Percentiles rank a stretch among this genome's conserved stretches.
Evolutionary conservation across 495 filamentous ascomycete species (phyloP).

Genomic region (Cairneyella variabilis): DNA sequence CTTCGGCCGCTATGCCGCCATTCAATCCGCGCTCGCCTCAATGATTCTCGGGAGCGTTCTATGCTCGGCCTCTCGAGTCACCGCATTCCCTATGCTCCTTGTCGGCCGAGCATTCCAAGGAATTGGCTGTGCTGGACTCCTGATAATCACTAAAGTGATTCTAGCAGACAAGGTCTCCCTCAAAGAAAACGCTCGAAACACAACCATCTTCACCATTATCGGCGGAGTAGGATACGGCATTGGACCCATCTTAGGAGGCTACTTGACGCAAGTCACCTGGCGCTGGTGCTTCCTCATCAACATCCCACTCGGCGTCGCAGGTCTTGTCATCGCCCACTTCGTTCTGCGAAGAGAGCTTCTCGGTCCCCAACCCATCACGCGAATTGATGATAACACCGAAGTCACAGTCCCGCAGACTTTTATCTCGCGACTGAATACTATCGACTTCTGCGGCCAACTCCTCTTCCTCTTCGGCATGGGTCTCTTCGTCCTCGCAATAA

Average conservation of each 20-base stretch:
- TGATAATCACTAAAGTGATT: constrained; percentile 49
- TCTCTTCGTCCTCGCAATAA: constrained; percentile 52
- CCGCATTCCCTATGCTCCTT: constrained; percentile 48
- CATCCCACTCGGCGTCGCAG: constrained; percentile 41
- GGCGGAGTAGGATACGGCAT: constrained; percentile 46
- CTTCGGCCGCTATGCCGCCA: constrained; percentile 48
- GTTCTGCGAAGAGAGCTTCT: constrained; percentile 37
- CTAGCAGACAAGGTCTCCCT: constrained; percentile 54
- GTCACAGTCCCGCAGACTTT: constrained; percentile 19
- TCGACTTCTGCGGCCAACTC: constrained; percentile 52
- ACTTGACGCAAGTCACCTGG: constrained; percentile 43
- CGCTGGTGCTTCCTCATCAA: constrained; percentile 58
- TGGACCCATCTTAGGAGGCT: constrained; percentile 49
- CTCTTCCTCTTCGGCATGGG: constrained; percentile 58
- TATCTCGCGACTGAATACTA: constrained; percentile 38
- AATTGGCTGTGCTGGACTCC: constrained; percentile 47
- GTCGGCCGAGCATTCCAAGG: constrained; percentile 57
- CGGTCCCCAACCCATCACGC: constrained; percentile 32
- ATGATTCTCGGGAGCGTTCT: constrained; percentile 49
- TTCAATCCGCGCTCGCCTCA: constrained; percentile 43
- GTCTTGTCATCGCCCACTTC: constrained; percentile 36
- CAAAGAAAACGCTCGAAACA: constrained; percentile 53
- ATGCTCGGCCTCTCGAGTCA: constrained; percentile 47
- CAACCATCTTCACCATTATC: constrained; percentile 49
- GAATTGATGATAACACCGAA: constrained; percentile 19